Evolutionary conservation across 2,329 filamentous ascomycete genomes (phyloP), one percentile per base, ranked within the genome.

Genomic region (Verticillium nonalfalfae): DNA sequence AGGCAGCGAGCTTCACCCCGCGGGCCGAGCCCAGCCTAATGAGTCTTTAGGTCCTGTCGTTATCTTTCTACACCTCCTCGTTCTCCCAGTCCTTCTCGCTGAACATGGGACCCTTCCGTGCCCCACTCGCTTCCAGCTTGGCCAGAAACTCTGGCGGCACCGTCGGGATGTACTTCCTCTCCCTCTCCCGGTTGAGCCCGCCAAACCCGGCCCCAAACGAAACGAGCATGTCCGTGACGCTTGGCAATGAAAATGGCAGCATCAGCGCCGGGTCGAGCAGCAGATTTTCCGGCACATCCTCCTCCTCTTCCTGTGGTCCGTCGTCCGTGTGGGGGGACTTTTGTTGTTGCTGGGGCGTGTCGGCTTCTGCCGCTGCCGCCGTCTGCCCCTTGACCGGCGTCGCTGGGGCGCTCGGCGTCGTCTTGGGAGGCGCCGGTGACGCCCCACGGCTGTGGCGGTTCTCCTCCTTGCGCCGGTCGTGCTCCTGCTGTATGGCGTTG

Each of bases 181-280:
- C 95, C 61, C 93, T 84, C 75, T 98, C 95, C 64, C 90, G 85
- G 76, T 99, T 97, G 56, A 95, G 80, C 0, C 95, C 95, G 5
- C 95, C 95, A 70, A 98, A 95, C 0, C 95, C 95, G 13, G 95
- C 93, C 0, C 95, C 95, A 70, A 96, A 99, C 66, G 89, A 94
- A 57, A 99, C 86, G 57, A 98, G 83, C 95, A 99, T 99, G 74
- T 99, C 95, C 33, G 93, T 98, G 61, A 92, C 95, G 1, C 94
- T 97, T 1, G 95, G 95, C 34, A 99, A 80, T n/a, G 90, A 90
- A 73, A 99, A 99, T 0, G 95, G 95, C 33, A 99, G 83, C 84
- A 97, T 96, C 63, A 97, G 80, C 2, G 93, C 90, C 3, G 94
- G 92, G 70, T 98, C 93, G 59, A 98, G 77, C 54, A 97, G 85